phyloP scores from a whole-genome alignment of 2,329 filamentous ascomycete genomes.

The Botrytis tulipae region DNA sequence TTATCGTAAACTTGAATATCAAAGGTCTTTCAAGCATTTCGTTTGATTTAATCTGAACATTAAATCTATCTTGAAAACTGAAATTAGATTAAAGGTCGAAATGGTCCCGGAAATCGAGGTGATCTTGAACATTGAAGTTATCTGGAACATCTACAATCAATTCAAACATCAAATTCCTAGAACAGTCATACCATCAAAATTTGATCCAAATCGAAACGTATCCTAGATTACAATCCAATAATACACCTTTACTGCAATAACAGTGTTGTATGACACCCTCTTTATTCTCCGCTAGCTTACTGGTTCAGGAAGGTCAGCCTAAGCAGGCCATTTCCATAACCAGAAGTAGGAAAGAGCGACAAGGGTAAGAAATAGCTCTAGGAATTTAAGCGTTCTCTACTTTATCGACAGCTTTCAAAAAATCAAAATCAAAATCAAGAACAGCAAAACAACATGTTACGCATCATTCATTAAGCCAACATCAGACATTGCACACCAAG shows the following conservation, averaged over 20 bases:
- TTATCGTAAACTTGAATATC: neutral
- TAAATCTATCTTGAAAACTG: neutral
- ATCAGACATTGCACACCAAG: neutral
- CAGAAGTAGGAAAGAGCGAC: neutral
- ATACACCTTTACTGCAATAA: neutral
- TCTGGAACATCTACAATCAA: neutral
- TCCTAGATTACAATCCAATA: neutral
- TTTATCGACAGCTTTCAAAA: too few species aligned
- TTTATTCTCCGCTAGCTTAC: neutral
- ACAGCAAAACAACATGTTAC: neutral
- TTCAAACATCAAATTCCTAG: neutral
- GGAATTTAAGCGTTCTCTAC: neutral
- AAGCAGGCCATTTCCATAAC: neutral
- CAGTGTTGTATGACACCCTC: neutral
- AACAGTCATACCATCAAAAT: neutral
- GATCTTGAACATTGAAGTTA: neutral
- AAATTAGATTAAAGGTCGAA: accelerated
- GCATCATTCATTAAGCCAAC: neutral
- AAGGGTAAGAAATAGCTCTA: neutral
- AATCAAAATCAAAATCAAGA: neutral
- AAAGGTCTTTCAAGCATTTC: neutral
- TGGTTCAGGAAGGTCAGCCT: neutral
- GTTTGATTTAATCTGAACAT: neutral
- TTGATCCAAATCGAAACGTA: neutral
- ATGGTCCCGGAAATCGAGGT: neutral